Percentiles rank a stretch among this genome's conserved stretches.
Conservation (phyloP, 129 eudicot genomes). For the Flaveria brownii region DNA sequence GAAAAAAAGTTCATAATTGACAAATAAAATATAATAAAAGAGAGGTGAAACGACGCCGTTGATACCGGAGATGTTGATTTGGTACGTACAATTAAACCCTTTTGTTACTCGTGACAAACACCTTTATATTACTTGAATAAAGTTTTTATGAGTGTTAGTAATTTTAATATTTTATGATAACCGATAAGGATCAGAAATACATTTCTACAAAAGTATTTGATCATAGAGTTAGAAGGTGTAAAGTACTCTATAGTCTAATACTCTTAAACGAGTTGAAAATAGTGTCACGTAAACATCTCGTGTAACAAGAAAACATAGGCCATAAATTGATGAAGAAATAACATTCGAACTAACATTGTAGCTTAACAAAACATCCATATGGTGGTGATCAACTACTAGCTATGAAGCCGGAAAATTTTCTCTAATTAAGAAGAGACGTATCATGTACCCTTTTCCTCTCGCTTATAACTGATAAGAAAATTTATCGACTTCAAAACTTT, state of each 20-base stretch:
- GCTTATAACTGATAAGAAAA: conserved; percentile 50
- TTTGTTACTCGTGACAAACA: conserved; percentile 9
- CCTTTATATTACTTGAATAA: neutral
- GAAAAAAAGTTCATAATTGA: conserved; percentile 5
- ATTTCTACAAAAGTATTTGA: no score
- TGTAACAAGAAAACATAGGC: neutral
- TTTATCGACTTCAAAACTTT: conserved; percentile 75
- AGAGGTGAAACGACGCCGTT: conserved; percentile 29
- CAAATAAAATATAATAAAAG: neutral
- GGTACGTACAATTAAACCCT: conserved; percentile 15
- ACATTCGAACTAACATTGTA: neutral
- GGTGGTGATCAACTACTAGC: conserved; percentile 41
- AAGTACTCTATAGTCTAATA: no score
- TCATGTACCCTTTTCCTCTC: conserved; percentile 2
- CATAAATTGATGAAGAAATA: neutral
- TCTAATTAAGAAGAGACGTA: conserved; percentile 36
- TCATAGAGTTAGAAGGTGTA: no score
- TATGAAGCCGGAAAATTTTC: conserved; percentile 86
- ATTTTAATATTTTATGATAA: neutral
- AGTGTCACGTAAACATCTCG: neutral
- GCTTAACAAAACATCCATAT: conserved; percentile 11
- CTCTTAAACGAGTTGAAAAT: no score
- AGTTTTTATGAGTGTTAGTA: neutral
- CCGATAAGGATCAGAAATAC: neutral
- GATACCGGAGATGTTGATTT: conserved; percentile 42